Percentiles rank a stretch among this genome's conserved stretches.
phyloP scores from a whole-genome alignment of 208 protist species.

The Naegleria lovaniensis region DNA sequence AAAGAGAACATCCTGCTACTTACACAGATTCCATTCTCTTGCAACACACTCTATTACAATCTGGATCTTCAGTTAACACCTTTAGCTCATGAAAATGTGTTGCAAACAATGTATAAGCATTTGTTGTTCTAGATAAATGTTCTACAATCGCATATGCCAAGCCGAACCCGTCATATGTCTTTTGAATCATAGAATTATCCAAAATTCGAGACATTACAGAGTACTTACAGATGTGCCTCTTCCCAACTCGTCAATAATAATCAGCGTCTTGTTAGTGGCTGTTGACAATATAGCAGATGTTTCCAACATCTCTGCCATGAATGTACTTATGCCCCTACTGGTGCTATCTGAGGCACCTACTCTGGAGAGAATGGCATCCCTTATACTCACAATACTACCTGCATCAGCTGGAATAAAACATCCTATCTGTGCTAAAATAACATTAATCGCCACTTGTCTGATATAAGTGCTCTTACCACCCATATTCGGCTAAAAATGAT shows the following conservation, averaged over 20 bases:
- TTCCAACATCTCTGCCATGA: conserved; percentile 99
- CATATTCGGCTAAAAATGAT: conserved; percentile 15
- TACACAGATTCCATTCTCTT: background rate
- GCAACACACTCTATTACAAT: background rate
- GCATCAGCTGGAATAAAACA: conserved; percentile 94
- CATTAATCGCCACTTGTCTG: conserved; percentile 84
- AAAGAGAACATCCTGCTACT: background rate
- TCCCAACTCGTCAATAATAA: conserved; percentile 98
- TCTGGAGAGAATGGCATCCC: conserved; percentile 91
- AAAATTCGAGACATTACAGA: background rate
- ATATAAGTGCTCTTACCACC: conserved; percentile 98
- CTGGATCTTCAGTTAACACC: conserved; percentile 51
- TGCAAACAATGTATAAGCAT: conserved; percentile 88
- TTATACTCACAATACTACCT: conserved; percentile 62
- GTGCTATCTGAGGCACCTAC: conserved; percentile 79
- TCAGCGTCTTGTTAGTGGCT: conserved; percentile 85
- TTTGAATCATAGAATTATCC: background rate
- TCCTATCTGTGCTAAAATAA: conserved; percentile 96
- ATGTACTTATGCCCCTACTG: conserved; percentile 88
- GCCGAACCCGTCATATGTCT: conserved; percentile 98
- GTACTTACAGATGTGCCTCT: conserved; percentile 81
- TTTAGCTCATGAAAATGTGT: conserved; percentile 99
- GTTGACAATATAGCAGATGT: conserved; percentile 86
- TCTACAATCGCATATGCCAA: conserved; percentile 97
- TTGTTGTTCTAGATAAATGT: conserved; percentile 69